phyloP scores from a whole-genome alignment of 495 filamentous ascomycete genomes.

The Daldinia bambusicola region DNA sequence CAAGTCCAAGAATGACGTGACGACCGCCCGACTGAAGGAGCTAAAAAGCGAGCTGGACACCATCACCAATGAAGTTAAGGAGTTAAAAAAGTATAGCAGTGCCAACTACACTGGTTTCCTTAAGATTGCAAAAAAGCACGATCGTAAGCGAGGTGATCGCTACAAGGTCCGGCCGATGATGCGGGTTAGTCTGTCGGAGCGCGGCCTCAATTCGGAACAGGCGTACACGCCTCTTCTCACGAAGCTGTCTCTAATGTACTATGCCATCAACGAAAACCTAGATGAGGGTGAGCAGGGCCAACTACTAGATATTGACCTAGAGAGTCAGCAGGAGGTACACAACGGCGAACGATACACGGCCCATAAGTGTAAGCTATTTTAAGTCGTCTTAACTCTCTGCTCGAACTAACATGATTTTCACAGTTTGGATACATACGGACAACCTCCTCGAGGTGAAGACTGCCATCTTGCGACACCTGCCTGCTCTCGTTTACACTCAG shows the following conservation, averaged over 20 bases:
- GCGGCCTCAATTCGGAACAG: constrained; percentile 91
- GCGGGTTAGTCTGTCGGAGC: constrained; percentile 83
- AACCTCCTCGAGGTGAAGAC: constrained; percentile 97
- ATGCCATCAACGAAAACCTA: constrained; percentile 85
- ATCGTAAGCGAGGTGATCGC: constrained; percentile 79
- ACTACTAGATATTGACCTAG: constrained; percentile 49
- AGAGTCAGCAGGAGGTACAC: constrained; percentile 55
- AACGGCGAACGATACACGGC: constrained; percentile 80
- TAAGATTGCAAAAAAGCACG: constrained; percentile 98
- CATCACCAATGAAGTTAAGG: constrained; percentile 90
- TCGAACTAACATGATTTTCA: constrained; percentile 23
- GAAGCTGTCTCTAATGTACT: constrained; percentile 94
- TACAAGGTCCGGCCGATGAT: constrained; percentile 92
- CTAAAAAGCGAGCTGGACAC: constrained; percentile 81
- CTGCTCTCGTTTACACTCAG: constrained; percentile 92
- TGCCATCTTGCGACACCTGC: constrained; percentile 86
- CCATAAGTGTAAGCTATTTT: constrained; percentile 75
- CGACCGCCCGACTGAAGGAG: constrained; percentile 69
- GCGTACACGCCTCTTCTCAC: constrained; percentile 91
- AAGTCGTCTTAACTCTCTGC: background rate
- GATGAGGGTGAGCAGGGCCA: constrained; percentile 58
- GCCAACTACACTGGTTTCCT: constrained; percentile 98
- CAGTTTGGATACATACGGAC: constrained; percentile 93
- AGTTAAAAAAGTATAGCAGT: constrained; percentile 92
- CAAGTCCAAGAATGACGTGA: constrained; percentile 54